Conservation (phyloP, 2,329 filamentous ascomycete genomes). For the Dactylellina parvicollis region DNA sequence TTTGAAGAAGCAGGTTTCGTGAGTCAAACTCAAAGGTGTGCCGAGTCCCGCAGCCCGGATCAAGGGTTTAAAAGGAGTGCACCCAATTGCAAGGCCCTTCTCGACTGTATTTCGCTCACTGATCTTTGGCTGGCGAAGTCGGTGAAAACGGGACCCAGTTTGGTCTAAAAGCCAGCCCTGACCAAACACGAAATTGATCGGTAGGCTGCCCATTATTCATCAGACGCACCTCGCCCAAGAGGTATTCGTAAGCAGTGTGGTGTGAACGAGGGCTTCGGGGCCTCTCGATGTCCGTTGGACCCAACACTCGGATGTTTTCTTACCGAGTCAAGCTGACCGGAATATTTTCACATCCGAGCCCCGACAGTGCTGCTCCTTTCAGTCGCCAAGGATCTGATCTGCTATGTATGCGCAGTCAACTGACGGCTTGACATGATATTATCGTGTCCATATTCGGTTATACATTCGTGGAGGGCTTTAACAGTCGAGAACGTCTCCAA, state of each 20-base stretch:
- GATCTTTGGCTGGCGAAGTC: too few relatives aligned
- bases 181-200: neutral
- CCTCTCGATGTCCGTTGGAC: constrained; percentile 31
- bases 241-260: constrained; percentile 50
- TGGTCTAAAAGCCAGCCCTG: constrained; percentile 15
- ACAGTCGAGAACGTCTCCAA: neutral
- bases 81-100: constrained; percentile 46
- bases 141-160: constrained; percentile 24
- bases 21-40: constrained; percentile 50
- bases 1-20: constrained; percentile 33
- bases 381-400: neutral
- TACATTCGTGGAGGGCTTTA: neutral
- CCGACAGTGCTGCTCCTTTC: constrained; percentile 21
- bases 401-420: neutral
- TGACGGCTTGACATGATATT: neutral
- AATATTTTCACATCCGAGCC: constrained; percentile 49
- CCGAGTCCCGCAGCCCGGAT: constrained; percentile 38
- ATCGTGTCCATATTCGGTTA: neutral
- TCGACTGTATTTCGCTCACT: constrained; percentile 54
- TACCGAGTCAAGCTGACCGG: constrained; percentile 41
- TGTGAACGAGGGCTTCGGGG: constrained; percentile 22
- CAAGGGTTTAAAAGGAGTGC: constrained; percentile 28
- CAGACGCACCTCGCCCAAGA: constrained; percentile 47
- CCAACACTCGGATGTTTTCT: constrained; percentile 39
- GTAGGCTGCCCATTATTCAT: constrained; percentile 47